Evolutionary conservation across 1,284 basidiomycete species (phyloP), one percentile per base, ranked within the genome.

Genomic region (Pyrrhoderma noxium): DNA sequence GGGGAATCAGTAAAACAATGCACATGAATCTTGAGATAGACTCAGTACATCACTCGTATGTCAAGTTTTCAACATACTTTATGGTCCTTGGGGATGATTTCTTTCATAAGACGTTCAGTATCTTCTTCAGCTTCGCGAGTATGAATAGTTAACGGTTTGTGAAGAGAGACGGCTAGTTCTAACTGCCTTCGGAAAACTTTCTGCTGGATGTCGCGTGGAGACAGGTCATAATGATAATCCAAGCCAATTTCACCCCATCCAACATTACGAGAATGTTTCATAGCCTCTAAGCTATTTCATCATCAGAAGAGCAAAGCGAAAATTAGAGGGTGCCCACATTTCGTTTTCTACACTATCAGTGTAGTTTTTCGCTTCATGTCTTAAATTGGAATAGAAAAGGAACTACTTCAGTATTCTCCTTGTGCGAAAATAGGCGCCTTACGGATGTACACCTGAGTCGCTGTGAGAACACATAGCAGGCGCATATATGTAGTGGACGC

Each of bases 201-300:
- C 55, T 74, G 80, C 60, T 91, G 88, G 0, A 80, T 58, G 0
- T 78, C 74, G 8, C 80, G 76, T 0, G 86, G 83, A 0, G 86
- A 87, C 58, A 80, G 74, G 61, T 87, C 79, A 61, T 89, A 89
- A 63, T 89, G 85, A 59, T 89, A 89, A 57, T 92, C 89, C 3
- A 92, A 74, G 0, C 89, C 88, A 49, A 89, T 90, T 61, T 91
- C 88, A 0, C 89, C 89, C 82, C 83, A 88, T 7, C 85, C 85
- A 3, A 90, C 86, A 57, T 86, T 89, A 8, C 83, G 78, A 2
- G 85, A 83, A 59, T 90, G 87, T 0, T 68, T 51, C 79, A 89
- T 86, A 1, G 88, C 88, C 59, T 82, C 77, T 49, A 87, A 56
- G 36, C 85, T 88, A 61, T 7, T 27, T 8, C n/a, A 40, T n/a